Conservation (phyloP, 345 rosid species). For the Litchi chinensis region DNA sequence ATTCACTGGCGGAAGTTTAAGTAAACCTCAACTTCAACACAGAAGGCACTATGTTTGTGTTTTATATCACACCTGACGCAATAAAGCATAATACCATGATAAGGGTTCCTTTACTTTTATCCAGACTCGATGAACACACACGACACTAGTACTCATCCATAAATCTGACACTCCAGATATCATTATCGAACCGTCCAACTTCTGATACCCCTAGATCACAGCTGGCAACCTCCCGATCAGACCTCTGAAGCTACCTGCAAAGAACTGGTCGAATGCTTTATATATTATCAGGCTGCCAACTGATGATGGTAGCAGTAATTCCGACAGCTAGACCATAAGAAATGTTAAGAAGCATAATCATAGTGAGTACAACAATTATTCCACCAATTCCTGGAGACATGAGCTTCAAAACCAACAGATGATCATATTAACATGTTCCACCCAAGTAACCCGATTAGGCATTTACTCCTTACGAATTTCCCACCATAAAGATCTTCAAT, state of each 20-base stretch:
- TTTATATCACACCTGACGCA: background rate
- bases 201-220: constrained; percentile 17
- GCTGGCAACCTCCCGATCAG: constrained; percentile 17
- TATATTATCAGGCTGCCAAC: constrained; percentile 21
- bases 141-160: constrained; percentile 25
- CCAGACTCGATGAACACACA: constrained; percentile 10
- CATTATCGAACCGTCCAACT: constrained; percentile 20
- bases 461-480: constrained; percentile 39
- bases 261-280: constrained; percentile 19
- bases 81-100: background rate
- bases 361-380: constrained; percentile 33
- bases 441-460: constrained; percentile 46
- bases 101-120: background rate
- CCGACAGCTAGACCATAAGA: constrained; percentile 26
- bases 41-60: background rate
- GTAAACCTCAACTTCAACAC: constrained; percentile 17
- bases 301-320: constrained; percentile 24
- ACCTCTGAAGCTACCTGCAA: constrained; percentile 25
- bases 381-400: constrained; percentile 34
- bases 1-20: constrained; percentile 3
- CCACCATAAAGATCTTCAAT: constrained; percentile 35
- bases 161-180: background rate
- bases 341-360: constrained; percentile 38
- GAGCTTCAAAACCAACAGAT: constrained; percentile 34
- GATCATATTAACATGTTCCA: constrained; percentile 40